Percentiles rank a stretch among this genome's conserved stretches.
Evolutionary conservation across 176 grass and related monocot genomes (phyloP).

Genomic region (Guadua angustifolia): DNA sequence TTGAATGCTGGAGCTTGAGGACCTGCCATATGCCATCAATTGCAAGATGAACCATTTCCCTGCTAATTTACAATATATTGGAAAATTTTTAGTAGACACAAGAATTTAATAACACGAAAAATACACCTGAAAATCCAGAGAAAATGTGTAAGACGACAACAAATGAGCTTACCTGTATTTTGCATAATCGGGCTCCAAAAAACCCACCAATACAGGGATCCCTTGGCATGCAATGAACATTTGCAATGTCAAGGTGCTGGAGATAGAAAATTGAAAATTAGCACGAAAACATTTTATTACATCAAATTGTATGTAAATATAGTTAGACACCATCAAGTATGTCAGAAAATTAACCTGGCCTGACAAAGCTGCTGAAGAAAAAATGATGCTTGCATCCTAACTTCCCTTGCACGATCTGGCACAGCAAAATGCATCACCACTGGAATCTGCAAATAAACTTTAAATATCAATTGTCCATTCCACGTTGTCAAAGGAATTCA

Average conservation of each 20-base stretch:
- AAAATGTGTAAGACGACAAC: constrained; percentile 29
- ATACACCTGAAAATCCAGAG: constrained; percentile 8
- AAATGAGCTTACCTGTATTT: constrained; percentile 71
- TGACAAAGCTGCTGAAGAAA: constrained; percentile 96
- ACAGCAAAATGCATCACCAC: constrained; percentile 82
- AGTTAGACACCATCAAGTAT: constrained; percentile 25
- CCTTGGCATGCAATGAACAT: constrained; percentile 99
- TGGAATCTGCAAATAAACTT: constrained; percentile 72
- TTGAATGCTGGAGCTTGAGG: constrained; percentile 90
- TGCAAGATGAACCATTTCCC: constrained; percentile 98
- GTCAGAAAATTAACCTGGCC: constrained; percentile 71
- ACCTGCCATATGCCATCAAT: constrained; percentile 99
- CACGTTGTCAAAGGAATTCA: constrained; percentile 32
- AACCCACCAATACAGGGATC: constrained; percentile 92
- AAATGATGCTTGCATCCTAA: constrained; percentile 89
- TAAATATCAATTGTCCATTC: constrained; percentile 31
- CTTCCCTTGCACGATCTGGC: constrained; percentile 74
- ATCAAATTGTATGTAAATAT: constrained; percentile 25
- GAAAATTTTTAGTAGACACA: constrained; percentile 20
- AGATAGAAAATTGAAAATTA: constrained; percentile 52
- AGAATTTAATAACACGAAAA: constrained; percentile 30
- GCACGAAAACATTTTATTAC: constrained; percentile 15
- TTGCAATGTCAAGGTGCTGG: constrained; percentile 90
- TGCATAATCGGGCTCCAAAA: constrained; percentile 98
- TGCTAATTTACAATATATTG: constrained; percentile 54